These are phyloP conservation scores for Amanita thiersii DNA, from an alignment of 768 basidiomycete genomes.

Conservation along the genomic window DNA sequence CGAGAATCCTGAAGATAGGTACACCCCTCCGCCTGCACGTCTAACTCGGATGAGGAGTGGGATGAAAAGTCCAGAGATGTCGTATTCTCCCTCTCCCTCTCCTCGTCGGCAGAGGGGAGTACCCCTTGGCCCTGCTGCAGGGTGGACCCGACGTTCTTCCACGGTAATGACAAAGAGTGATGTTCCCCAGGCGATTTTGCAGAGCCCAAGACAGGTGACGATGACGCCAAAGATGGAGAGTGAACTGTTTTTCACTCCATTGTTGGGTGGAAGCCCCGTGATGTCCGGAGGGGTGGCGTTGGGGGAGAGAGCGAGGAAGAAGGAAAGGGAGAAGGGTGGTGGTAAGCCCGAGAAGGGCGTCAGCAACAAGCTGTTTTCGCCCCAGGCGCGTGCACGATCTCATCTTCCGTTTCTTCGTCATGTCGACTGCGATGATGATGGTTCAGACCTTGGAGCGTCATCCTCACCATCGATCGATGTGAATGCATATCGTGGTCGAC, in stretches of 20 bases:
- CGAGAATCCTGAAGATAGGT: background rate
- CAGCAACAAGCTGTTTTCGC: no score
- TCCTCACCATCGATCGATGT: constrained; percentile 12
- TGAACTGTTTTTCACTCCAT: constrained; percentile 45
- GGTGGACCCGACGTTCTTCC: constrained; percentile 10
- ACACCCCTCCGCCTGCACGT: constrained; percentile 4
- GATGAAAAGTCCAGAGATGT: background rate
- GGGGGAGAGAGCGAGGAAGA: constrained; percentile 2
- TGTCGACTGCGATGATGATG: no score
- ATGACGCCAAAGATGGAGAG: constrained; percentile 50
- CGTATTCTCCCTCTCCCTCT: background rate
- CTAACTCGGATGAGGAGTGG: constrained; percentile 5
- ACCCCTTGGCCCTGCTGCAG: background rate
- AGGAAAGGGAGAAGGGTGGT: no score
- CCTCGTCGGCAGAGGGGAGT: background rate
- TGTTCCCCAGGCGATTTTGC: constrained; percentile 29
- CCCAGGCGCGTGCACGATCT: no score
- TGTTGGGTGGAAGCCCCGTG: constrained; percentile 3
- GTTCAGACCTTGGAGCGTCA: constrained; percentile 7
- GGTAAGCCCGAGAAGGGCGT: no score
- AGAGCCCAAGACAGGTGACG: constrained; percentile 49
- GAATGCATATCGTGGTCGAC: constrained; percentile 10
- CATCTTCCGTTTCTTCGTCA: no score
- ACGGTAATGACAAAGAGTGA: constrained; percentile 13
- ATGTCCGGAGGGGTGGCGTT: background rate